Conservation (phyloP, 257 asterid species). For the Verbascum thapsus region DNA sequence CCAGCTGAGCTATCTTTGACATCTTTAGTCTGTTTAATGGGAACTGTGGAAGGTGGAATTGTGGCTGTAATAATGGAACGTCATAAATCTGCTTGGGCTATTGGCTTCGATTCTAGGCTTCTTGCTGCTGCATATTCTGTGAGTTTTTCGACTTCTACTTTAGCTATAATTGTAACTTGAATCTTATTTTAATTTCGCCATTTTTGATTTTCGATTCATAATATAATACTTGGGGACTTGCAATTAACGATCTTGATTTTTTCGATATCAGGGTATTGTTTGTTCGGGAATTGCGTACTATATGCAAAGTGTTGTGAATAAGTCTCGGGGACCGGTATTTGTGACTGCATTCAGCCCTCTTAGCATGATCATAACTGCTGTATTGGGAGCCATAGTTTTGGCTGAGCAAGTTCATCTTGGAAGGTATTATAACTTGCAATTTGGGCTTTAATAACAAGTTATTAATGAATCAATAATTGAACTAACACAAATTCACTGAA, state of each 20-base stretch:
- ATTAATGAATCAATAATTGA: background rate
- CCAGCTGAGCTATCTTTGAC: conserved; percentile 82
- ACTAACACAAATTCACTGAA: background rate
- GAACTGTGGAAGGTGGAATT: conserved; percentile 71
- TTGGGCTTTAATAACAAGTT: background rate
- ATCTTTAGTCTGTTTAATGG: conserved; percentile 61
- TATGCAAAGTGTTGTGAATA: conserved; percentile 71
- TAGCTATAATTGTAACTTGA: no score
- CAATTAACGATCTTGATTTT: background rate
- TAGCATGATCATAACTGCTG: conserved; percentile 74
- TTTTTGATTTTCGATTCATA: no score
- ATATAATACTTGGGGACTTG: no score
- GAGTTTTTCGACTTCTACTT: no score
- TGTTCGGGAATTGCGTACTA: conserved; percentile 90
- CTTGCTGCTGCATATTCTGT: conserved; percentile 85
- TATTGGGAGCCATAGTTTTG: conserved; percentile 64
- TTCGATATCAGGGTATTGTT: conserved; percentile 57
- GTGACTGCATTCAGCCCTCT: conserved; percentile 83
- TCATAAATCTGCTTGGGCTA: conserved; percentile 63
- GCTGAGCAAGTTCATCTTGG: conserved; percentile 78
- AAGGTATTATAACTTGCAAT: conserved; percentile 51
- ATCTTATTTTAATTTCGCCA: no score
- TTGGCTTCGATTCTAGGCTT: conserved; percentile 80
- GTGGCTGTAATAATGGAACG: conserved; percentile 71
- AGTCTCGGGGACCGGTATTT: conserved; percentile 72